Conservation (phyloP, 2,329 filamentous ascomycete genomes). For the Alternaria gaisen region DNA sequence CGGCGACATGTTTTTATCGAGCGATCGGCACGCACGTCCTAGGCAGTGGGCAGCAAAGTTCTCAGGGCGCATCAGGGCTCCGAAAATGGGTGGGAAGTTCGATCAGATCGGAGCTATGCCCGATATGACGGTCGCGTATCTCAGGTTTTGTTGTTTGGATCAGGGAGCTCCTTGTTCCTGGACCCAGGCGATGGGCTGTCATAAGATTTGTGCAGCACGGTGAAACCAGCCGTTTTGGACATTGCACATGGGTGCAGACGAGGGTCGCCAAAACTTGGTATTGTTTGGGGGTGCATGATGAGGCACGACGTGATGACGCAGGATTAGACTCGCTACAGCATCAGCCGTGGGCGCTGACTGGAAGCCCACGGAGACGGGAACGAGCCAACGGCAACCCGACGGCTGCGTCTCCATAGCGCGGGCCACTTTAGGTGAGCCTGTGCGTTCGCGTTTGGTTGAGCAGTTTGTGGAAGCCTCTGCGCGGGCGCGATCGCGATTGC, state of each 20-base stretch:
- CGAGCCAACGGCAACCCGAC: conserved; percentile 10
- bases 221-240: conserved; percentile 4
- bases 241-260: conserved; percentile 5
- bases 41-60: conserved; percentile 4
- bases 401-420: conserved; percentile 4
- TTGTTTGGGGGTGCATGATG: background rate
- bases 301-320: background rate
- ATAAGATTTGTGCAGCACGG: conserved; percentile 13
- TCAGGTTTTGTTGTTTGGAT: background rate
- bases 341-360: too few relatives aligned
- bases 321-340: conserved; percentile 5
- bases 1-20: conserved; percentile 13
- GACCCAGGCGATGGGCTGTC: background rate
- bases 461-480: conserved; percentile 14
- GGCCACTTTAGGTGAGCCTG: conserved; percentile 2
- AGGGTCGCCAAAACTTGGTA: background rate
- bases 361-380: conserved; percentile 4
- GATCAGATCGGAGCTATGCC: conserved; percentile 25
- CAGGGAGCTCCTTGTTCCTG: conserved; percentile 11
- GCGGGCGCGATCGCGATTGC: conserved; percentile 8
- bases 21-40: conserved; percentile 8
- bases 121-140: conserved; percentile 25
- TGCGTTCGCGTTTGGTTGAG: conserved; percentile 11
- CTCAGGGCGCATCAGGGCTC: conserved; percentile 6
- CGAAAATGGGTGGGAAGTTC: conserved; percentile 2